Evolutionary conservation across 495 filamentous ascomycete genomes (phyloP), one percentile per base, ranked within the genome.

Genomic region (Daldinia bambusicola): DNA sequence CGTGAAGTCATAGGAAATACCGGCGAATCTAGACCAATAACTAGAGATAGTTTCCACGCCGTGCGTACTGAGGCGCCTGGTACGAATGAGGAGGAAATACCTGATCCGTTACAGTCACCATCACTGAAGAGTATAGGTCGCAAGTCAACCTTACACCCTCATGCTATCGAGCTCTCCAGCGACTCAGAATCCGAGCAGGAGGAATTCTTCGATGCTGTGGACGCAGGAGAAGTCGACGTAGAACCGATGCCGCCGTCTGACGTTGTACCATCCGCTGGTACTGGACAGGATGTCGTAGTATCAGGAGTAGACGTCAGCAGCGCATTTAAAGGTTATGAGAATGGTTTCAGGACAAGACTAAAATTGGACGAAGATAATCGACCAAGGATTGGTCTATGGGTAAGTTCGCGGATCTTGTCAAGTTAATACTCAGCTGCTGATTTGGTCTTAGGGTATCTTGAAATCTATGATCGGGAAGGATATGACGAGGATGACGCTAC

Each of bases 391-490:
- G 94, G 92, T 22, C 87, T 99, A 43, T 99, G 95, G 95, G 95
- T 97, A 88, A 78, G 90, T 82, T 36, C 36, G 0, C 36, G 18
- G 4, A 20, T 9, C 1, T 14, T 5, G 9, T 62, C 8, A 16
- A 43, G 22, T 50, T 34, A 40, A 9, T 34, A 22, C 2, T 58
- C 26, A 58, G 57, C 26, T 71, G 72, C 36, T 75, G 6, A 72
- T 43, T 41, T 16, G 20, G 20, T 60, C n/a, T 59, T 67, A 98
- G 95, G 90, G 91, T 63, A 97, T 99, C 68, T 81, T 99, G 55
- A 98, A 98, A 84, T 99, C 95, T 43, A 99, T 99, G 95, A 97
- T 99, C 74, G 95, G 95, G 62, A 99, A 98, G 78, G 95, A 99
- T 77, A 98, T 99, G 95, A 99, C 95, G 18, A 98, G 94, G 82